A percentile compares a stretch with the other conserved stretches of the same genome.
phyloP scores from a whole-genome alignment of 2,329 filamentous ascomycete species.

The Colletotrichum graminicola region DNA sequence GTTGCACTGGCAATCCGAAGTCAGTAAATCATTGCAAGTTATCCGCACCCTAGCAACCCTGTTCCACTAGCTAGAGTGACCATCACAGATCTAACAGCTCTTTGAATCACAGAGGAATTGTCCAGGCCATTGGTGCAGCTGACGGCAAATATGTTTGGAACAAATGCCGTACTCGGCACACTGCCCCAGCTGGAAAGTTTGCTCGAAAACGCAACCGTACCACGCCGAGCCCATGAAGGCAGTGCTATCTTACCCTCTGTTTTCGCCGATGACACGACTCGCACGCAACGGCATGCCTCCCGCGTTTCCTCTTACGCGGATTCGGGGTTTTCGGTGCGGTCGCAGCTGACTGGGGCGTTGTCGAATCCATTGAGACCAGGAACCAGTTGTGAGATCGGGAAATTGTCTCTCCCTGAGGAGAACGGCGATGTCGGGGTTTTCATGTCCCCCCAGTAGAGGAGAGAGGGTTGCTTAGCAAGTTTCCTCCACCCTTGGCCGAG shows the following conservation, averaged over 20 bases:
- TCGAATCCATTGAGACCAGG: slow-evolving; percentile 22
- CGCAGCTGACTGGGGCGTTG: background rate
- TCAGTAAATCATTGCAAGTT: background rate
- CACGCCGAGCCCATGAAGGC: background rate
- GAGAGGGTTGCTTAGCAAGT: slow-evolving; percentile 8
- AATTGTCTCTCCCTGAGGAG: background rate
- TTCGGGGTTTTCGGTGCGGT: slow-evolving; percentile 25
- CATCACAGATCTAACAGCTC: no score
- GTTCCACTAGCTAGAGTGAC: no score
- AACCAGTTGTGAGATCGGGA: slow-evolving; percentile 24
- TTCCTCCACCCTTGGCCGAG: slow-evolving; percentile 35
- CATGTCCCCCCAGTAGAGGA: background rate
- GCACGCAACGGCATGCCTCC: slow-evolving; percentile 38
- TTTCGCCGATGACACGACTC: slow-evolving; percentile 42
- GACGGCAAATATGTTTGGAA: background rate
- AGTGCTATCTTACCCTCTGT: slow-evolving; percentile 25
- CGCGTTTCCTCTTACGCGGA: slow-evolving; percentile 33
- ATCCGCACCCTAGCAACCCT: background rate
- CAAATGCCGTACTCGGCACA: background rate
- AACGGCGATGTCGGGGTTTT: slow-evolving; percentile 38
- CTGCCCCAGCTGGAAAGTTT: no score
- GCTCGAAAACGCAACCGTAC: background rate
- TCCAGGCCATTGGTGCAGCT: background rate
- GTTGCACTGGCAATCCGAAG: slow-evolving; percentile 23
- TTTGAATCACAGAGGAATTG: background rate